Percentiles rank a stretch among this genome's conserved stretches.
These are phyloP conservation scores for Morella rubra DNA, from an alignment of 306 rosid species.

Conservation along the genomic window DNA sequence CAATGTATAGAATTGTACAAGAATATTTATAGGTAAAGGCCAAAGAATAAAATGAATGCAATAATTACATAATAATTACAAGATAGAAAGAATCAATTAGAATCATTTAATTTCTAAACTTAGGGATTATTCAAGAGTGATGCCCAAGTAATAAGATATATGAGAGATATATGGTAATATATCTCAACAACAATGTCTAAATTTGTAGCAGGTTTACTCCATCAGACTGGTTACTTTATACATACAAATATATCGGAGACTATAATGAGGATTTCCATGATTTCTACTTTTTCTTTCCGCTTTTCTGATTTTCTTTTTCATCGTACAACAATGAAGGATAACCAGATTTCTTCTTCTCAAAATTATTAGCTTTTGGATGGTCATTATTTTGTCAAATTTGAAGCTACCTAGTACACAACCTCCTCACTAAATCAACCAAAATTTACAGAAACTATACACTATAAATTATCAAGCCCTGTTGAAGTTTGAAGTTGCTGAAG, in stretches of 20 bases:
- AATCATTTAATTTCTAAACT: no score
- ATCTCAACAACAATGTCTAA: no score
- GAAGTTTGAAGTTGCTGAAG: slow-evolving; percentile 72
- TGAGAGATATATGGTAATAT: no score
- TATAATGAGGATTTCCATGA: background rate
- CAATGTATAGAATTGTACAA: no score
- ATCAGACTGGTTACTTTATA: background rate
- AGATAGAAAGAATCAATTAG: no score
- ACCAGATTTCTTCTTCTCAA: slow-evolving; percentile 11
- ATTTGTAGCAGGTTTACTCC: background rate
- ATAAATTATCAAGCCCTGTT: slow-evolving; percentile 22
- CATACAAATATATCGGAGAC: background rate
- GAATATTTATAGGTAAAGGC: no score
- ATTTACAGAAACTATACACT: background rate
- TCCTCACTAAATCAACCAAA: background rate
- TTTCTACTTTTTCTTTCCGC: background rate
- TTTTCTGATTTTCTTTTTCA: slow-evolving; percentile 2
- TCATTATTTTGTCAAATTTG: background rate
- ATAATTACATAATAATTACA: no score
- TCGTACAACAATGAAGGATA: slow-evolving; percentile 22
- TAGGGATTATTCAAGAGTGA: no score
- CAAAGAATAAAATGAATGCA: no score
- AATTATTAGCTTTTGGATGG: slow-evolving; percentile 4
- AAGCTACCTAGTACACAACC: slow-evolving; percentile 1
- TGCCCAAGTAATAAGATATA: background rate